Conservation (phyloP, 345 rosid genomes). For the Trapa incisa region DNA sequence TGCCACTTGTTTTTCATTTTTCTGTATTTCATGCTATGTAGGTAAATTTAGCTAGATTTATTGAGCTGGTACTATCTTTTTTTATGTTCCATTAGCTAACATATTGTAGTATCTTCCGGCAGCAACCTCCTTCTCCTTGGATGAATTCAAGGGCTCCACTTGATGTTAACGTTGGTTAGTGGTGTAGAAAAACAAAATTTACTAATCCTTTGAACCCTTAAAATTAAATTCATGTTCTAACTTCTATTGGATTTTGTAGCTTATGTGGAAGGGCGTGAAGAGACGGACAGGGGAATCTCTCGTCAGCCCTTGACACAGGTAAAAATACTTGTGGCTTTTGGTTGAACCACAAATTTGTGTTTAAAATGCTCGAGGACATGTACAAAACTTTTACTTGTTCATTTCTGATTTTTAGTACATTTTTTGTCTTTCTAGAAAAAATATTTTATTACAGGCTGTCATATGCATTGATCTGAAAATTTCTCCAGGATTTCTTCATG, state of each 20-base stretch:
- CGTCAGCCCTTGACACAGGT: slow-evolving; percentile 79
- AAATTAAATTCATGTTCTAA: not conserved
- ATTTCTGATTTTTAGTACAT: no score
- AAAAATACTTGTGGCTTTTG: not conserved
- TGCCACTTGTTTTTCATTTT: no score
- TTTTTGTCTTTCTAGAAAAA: not conserved
- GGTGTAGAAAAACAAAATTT: slow-evolving; percentile 6
- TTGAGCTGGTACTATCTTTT: not conserved
- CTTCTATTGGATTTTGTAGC: slow-evolving; percentile 28
- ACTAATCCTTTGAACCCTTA: slow-evolving; percentile 10
- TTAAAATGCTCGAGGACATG: not conserved
- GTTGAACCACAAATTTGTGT: not conserved
- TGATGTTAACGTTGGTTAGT: slow-evolving; percentile 97
- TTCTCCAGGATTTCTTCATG: slow-evolving; percentile 73
- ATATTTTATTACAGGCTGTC: not conserved
- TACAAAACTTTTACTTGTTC: no score
- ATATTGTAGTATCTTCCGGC: slow-evolving; percentile 10
- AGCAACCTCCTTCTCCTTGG: slow-evolving; percentile 96
- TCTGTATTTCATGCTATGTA: no score
- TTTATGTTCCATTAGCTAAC: not conserved
- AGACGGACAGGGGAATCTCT: slow-evolving; percentile 61
- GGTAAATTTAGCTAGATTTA: no score
- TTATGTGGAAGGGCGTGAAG: slow-evolving; percentile 91
- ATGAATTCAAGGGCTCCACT: slow-evolving; percentile 54
- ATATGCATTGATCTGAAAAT: slow-evolving; percentile 11